A percentile compares a stretch with the other conserved stretches of the same genome.
These are phyloP conservation scores for Evernia prunastri DNA, from an alignment of 495 filamentous ascomycete genomes.

Conservation along the genomic window DNA sequence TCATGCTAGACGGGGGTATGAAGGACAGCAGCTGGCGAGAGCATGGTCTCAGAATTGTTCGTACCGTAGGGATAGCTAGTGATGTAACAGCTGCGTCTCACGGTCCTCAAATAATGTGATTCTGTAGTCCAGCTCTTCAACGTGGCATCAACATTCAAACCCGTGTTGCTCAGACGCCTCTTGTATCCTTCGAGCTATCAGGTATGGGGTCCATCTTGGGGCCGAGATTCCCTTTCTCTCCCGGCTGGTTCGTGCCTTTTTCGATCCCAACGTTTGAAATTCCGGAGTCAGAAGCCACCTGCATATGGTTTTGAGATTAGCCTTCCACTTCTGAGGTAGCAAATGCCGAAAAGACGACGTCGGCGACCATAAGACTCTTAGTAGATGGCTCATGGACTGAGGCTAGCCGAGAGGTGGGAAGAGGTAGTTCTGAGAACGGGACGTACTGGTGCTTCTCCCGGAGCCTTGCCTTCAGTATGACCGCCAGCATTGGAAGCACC, in stretches of 20 bases:
- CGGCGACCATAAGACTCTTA: no score
- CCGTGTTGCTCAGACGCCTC: background rate
- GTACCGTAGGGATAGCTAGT: no score
- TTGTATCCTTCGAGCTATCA: conserved; percentile 15
- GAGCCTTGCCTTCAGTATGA: conserved; percentile 21
- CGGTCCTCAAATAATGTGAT: no score
- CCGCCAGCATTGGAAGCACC: conserved; percentile 23
- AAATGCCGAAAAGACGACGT: no score
- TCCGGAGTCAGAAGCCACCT: conserved; percentile 21
- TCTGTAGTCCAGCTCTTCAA: no score
- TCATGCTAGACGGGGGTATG: no score
- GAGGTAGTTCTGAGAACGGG: background rate
- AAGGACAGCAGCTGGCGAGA: no score
- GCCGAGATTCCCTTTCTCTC: conserved; percentile 19
- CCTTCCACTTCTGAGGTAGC: background rate
- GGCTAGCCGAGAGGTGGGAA: no score
- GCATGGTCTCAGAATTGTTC: no score
- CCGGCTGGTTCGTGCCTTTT: conserved; percentile 23
- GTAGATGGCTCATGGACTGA: no score
- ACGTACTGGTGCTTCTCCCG: conserved; percentile 17
- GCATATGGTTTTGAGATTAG: background rate
- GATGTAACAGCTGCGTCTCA: no score
- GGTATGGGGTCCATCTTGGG: conserved; percentile 15
- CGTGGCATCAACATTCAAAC: background rate
- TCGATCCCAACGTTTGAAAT: conserved; percentile 18